These are phyloP conservation scores for Colletotrichum shisoi DNA, from an alignment of 2,329 filamentous ascomycete species.

Conservation along the genomic window DNA sequence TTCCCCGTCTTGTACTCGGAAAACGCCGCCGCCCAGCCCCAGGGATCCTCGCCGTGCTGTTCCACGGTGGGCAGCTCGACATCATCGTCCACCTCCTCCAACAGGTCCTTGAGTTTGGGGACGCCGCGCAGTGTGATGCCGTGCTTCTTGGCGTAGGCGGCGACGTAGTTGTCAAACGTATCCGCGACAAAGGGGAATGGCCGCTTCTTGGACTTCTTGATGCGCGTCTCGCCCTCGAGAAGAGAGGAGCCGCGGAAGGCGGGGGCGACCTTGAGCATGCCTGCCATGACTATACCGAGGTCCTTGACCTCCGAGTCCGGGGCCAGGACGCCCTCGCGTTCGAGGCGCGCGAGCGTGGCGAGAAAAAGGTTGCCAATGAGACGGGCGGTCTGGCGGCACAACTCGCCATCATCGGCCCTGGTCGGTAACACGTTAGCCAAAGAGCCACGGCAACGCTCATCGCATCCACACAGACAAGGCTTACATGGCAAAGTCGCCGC, in stretches of 20 bases:
- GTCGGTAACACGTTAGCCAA: not conserved
- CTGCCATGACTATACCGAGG: conserved; percentile 50
- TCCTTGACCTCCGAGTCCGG: conserved; percentile 49
- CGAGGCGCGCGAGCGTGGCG: conserved; percentile 51
- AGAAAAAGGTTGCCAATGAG: conserved; percentile 49
- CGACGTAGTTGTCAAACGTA: conserved; percentile 46
- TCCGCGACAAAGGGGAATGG: conserved; percentile 40
- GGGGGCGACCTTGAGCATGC: conserved; percentile 45
- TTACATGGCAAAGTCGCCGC: conserved; percentile 25
- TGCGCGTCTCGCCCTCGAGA: conserved; percentile 37
- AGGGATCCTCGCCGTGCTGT: conserved; percentile 42
- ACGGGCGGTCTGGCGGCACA: conserved; percentile 44
- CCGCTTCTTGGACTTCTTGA: conserved; percentile 39
- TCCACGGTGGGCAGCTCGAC: conserved; percentile 42
- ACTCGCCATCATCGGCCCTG: conserved; percentile 34
- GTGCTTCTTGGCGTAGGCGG: conserved; percentile 49
- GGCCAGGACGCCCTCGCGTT: conserved; percentile 46
- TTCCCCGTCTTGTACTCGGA: conserved; percentile 40
- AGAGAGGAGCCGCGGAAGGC: conserved; percentile 35
- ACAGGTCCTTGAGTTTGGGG: conserved; percentile 42
- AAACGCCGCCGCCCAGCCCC: conserved; percentile 43
- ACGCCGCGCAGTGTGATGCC: conserved; percentile 46
- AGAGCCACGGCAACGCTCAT: not conserved
- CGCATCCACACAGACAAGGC: not conserved
- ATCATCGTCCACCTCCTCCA: conserved; percentile 39